Percentiles rank a stretch among this genome's conserved stretches.
Conservation (phyloP, 1,284 basidiomycete genomes). For the Blastosporella zonata region DNA sequence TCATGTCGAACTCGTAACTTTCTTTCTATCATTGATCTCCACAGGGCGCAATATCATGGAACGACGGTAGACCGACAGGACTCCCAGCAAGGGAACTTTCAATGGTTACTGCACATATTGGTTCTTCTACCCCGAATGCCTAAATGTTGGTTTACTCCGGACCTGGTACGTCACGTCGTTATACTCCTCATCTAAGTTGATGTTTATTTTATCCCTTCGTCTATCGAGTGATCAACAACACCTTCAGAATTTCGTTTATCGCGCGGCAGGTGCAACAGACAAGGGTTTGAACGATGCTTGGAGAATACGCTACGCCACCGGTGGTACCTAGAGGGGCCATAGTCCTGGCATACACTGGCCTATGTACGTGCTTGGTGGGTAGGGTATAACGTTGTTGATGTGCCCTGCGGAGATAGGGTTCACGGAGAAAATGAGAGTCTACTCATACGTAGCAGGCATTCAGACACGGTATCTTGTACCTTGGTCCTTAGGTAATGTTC, state of each 20-base stretch:
- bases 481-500: no score
- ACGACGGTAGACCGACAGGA: conserved; percentile 29
- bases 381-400: conserved; percentile 15
- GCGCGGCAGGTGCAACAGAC: conserved; percentile 2
- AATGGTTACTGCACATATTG: conserved; percentile 31
- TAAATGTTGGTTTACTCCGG: conserved; percentile 32
- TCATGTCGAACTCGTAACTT: background rate
- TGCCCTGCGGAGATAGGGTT: no score
- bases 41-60: conserved; percentile 28
- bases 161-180: conserved; percentile 22
- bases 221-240: conserved; percentile 18
- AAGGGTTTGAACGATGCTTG: conserved; percentile 18
- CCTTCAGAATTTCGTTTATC: conserved; percentile 11
- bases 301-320: conserved; percentile 6
- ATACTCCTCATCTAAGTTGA: background rate
- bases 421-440: no score
- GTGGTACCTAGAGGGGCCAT: conserved; percentile 8
- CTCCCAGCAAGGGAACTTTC: conserved; percentile 27
- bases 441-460: no score
- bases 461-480: no score
- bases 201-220: background rate
- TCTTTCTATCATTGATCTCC: background rate
- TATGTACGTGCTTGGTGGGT: conserved; percentile 20
- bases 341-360: conserved; percentile 15
- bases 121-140: conserved; percentile 25